phyloP scores from a whole-genome alignment of 2,329 filamentous ascomycete species.

The Sodiomyces alkalinus region DNA sequence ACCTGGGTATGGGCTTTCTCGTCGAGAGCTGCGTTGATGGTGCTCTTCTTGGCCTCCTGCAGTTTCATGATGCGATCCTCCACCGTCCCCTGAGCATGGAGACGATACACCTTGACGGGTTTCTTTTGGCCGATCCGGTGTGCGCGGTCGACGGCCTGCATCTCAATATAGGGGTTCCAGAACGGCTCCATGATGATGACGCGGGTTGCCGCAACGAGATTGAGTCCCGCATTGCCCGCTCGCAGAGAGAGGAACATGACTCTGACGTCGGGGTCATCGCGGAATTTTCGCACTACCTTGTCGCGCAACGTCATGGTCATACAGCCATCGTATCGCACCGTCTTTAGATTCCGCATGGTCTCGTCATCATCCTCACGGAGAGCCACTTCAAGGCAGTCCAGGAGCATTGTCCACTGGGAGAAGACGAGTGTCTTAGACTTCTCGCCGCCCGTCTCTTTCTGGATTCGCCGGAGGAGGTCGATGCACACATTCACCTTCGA shows the following conservation, averaged over 20 bases:
- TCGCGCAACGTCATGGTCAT: conserved; percentile 55
- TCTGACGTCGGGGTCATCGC: conserved; percentile 38
- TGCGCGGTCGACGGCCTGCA: conserved; percentile 80
- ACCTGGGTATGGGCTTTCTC: conserved; percentile 57
- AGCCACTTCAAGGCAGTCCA: conserved; percentile 64
- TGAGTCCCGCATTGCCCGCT: conserved; percentile 74
- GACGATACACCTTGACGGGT: conserved; percentile 63
- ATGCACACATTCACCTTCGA: conserved; percentile 59
- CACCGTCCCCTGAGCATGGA: conserved; percentile 63
- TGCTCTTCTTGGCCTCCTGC: conserved; percentile 61
- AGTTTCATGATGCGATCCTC: conserved; percentile 74
- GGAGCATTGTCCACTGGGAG: conserved; percentile 64
- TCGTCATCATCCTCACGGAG: conserved; percentile 36
- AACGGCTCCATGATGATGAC: conserved; percentile 88
- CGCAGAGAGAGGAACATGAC: conserved; percentile 69
- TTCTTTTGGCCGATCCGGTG: conserved; percentile 72
- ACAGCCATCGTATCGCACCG: conserved; percentile 60
- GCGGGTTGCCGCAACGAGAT: conserved; percentile 67
- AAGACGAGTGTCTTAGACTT: conserved; percentile 75
- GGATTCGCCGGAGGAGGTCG: conserved; percentile 40
- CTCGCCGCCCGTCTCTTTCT: conserved; percentile 44
- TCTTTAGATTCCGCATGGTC: no score
- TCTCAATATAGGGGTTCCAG: conserved; percentile 89
- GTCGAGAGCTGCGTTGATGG: conserved; percentile 69
- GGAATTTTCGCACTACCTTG: conserved; percentile 50